A percentile compares a stretch with the other conserved stretches of the same genome.
Conservation (phyloP, 345 rosid species). For the Ailanthus altissimus region DNA sequence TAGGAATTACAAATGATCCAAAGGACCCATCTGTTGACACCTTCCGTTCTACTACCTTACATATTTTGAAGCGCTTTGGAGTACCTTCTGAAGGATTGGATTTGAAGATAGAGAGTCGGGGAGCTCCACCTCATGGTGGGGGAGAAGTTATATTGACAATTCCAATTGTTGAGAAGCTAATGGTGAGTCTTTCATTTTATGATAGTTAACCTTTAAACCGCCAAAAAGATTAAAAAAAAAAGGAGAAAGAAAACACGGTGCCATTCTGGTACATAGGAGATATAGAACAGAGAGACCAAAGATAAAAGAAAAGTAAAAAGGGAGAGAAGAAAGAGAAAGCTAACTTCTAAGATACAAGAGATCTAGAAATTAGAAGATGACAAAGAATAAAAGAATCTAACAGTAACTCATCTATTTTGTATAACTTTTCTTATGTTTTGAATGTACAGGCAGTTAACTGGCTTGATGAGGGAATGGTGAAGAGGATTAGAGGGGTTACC, state of each 20-base stretch:
- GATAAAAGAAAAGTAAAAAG: not conserved
- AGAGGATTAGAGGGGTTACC: constrained; percentile 81
- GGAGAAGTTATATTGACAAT: constrained; percentile 76
- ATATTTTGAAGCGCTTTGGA: constrained; percentile 67
- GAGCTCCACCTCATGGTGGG: constrained; percentile 80
- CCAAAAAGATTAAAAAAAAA: not conserved
- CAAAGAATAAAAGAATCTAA: not conserved
- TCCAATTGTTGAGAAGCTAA: constrained; percentile 55
- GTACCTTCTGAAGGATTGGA: constrained; percentile 77
- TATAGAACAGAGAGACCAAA: not conserved
- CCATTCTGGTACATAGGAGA: no score
- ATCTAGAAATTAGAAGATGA: not conserved
- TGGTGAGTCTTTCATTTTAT: constrained; percentile 38
- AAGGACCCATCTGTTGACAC: constrained; percentile 84
- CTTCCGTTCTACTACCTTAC: constrained; percentile 65
- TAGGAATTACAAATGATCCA: constrained; percentile 86
- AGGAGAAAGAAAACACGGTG: not conserved
- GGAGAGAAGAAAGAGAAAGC: not conserved
- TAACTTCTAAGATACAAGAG: not conserved
- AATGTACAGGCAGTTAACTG: constrained; percentile 62
- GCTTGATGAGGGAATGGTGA: constrained; percentile 91
- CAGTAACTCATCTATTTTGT: not conserved
- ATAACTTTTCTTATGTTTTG: constrained; percentile 20
- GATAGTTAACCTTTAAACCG: not conserved
- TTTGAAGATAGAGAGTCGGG: constrained; percentile 74